Evolutionary conservation across 352 stramenopile species (phyloP), one percentile per base, ranked within the genome.

Genomic region (Phytophthora kernoviae): DNA sequence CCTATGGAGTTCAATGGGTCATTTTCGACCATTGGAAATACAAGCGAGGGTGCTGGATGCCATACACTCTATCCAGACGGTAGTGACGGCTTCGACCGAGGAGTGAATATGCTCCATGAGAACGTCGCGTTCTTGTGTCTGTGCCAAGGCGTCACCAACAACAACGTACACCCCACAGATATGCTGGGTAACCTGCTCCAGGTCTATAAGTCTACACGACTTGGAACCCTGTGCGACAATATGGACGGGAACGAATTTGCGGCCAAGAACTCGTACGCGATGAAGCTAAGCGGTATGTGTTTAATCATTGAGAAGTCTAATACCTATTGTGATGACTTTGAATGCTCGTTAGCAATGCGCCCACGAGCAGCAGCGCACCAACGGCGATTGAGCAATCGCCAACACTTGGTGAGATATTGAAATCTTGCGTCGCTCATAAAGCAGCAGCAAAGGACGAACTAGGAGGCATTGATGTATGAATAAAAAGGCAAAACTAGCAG

Each of bases 1-100:
- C 85, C 83, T n/a, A 94, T 94, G 85, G 71, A 82, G 11, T 90
- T 88, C 61, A 93, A 93, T 54, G 81, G 85, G n/a, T 94, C 85
- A 8, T 93, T 91, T 61, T 94, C 85, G 10, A 94, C 85, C 6
- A 94, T 94, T 65, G 85, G 83, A 20, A 90, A 84, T 50, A 91
- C 75, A 9, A 88, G 64, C 20, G 84, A 93, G 60, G 85, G 85
- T 24, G 82, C 82, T 32, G 79, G 81, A 4, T 94, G 85, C 52
- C 83, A 94, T 52, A 94, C 83, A 15, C 60, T 94, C 20, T 94
- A 94, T n/a, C 85, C 85, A 0, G 85, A 94, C 36, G 85, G 85
- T 3, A 93, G 78, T 27, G 49, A 87, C 15, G 85, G 85, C 10
- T 94, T 94, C 68, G 75, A 88, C 10, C 81, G 81, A 34, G 85